Evolutionary conservation across 2,329 filamentous ascomycete genomes (phyloP), one percentile per base, ranked within the genome.

Genomic region (Teratosphaeria viscida): DNA sequence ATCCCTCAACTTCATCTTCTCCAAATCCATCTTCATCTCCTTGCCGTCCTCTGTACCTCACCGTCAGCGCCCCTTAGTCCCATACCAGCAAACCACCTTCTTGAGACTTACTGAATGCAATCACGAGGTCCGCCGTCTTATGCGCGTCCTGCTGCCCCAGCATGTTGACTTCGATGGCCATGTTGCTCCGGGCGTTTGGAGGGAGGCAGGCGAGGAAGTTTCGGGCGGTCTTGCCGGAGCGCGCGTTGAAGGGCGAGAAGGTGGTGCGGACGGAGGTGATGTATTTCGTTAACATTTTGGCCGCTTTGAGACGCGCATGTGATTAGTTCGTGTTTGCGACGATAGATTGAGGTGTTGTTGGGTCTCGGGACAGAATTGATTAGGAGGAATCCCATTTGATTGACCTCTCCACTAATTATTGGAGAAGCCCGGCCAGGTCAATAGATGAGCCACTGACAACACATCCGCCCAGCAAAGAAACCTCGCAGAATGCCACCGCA

Each of bases 231-330:
- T 90, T 91, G 63, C 72, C 72, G 56, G 90, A 86, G 72, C 82
- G 81, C 27, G 82, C 77, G 32, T 85, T 88, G 82, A 97, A 97
- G 47, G 94, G 92, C 77, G 95, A 96, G 85, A 97, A 96, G 73
- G 85, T 85, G 65, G 90, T 87, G 69, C 82, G 85, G 69, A 97
- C 85, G 73, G 90, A 85, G 73, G 91, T 92, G 74, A 95, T 83
- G 79, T 90, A 94, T 72, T 86, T 85, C 61, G 89, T 92, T 62
- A 94, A 89, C 90, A 94, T 94, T 23, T n/a, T 49, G 1, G 43
- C 43, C 5, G 27, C 29, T 32, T 53, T 58, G 56, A 56, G 23
- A 5, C 29, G 29, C 29, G 29, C 29, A 32, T 32, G 7, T 32
- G 29, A 5, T 32, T 3, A 5, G 29, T 32, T 32, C 29, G 29